A percentile compares a stretch with the other conserved stretches of the same genome.
Conservation (phyloP, 148 eudicot species). For the Dysphania ambrosioides region DNA sequence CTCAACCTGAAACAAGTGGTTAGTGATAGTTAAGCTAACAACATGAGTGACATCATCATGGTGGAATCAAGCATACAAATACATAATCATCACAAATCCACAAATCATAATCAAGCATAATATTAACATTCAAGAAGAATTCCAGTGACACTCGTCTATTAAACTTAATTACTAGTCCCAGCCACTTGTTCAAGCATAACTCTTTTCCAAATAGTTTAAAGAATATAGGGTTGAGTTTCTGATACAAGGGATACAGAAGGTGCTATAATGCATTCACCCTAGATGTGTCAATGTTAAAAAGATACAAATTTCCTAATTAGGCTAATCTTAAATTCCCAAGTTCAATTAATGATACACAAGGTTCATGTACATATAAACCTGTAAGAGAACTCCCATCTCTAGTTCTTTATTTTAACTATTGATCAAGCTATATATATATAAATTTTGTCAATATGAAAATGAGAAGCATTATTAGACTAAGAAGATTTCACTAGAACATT, state of each 20-base stretch:
- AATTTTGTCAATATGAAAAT: too few species aligned
- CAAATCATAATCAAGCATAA: not conserved
- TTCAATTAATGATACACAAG: not conserved
- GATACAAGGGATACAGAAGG: not conserved
- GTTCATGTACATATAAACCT: not conserved
- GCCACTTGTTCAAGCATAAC: not conserved
- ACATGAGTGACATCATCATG: not conserved
- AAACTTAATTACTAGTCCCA: not conserved
- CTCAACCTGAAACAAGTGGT: slow-evolving; percentile 43
- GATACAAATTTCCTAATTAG: not conserved
- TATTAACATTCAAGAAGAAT: not conserved
- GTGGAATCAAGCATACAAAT: not conserved
- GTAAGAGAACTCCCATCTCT: not conserved
- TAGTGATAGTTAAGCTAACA: not conserved
- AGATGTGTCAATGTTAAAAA: not conserved
- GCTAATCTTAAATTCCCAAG: not conserved
- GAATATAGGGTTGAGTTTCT: not conserved
- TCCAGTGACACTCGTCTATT: not conserved
- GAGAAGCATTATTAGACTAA: too few species aligned
- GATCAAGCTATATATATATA: not conserved
- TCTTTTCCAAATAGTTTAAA: slow-evolving; percentile 2
- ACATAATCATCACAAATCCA: not conserved
- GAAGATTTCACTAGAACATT: too few species aligned
- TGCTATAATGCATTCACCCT: not conserved
- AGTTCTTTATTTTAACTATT: not conserved